Conservation (phyloP, 169 alveolate species). For the Perkinsus chesapeaki region DNA sequence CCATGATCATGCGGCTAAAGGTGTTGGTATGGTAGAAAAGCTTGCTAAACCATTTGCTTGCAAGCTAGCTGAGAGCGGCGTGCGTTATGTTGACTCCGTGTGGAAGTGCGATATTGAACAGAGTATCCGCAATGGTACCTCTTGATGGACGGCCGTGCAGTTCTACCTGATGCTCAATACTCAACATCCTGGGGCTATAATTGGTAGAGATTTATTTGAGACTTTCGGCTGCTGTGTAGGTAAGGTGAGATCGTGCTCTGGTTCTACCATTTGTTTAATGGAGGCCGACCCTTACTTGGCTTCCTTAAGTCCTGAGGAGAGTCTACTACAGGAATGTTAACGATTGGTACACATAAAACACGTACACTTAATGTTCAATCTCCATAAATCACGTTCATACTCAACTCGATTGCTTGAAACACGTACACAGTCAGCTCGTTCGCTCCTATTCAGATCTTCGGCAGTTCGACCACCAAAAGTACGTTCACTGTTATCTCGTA, state of each 20-base stretch:
- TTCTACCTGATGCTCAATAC: background rate
- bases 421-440: too few relatives aligned
- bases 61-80: background rate
- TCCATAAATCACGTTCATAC: too few relatives aligned
- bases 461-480: too few relatives aligned
- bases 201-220: background rate
- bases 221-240: background rate
- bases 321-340: too few relatives aligned
- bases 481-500: too few relatives aligned
- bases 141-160: background rate
- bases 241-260: background rate
- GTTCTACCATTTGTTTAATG: background rate
- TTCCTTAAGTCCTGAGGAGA: background rate
- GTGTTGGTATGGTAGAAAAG: background rate
- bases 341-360: too few relatives aligned
- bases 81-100: background rate
- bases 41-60: background rate
- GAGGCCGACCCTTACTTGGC: background rate
- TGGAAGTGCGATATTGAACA: background rate
- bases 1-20: background rate
- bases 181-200: background rate
- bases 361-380: too few relatives aligned
- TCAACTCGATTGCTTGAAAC: too few relatives aligned
- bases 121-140: background rate
- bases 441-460: too few relatives aligned